These are phyloP conservation scores for Globisporangium heterothallicum DNA, from an alignment of 352 stramenopile genomes.

Conservation along the genomic window DNA sequence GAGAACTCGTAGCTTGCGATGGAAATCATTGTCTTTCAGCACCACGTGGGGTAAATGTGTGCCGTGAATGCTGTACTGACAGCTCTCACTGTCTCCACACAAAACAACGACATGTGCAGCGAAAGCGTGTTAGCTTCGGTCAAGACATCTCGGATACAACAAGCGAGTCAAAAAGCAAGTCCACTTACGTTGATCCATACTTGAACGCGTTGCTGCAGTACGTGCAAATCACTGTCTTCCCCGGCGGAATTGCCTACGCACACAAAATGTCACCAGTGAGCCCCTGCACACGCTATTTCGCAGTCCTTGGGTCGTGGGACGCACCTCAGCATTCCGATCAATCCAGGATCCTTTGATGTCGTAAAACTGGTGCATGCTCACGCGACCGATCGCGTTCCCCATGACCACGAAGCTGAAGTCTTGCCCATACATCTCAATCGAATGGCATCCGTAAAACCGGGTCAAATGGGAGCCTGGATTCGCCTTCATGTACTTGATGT, in stretches of 20 bases:
- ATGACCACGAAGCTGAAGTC: conserved; percentile 90
- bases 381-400: conserved; percentile 79
- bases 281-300: too few relatives aligned
- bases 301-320: too few relatives aligned
- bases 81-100: conserved; percentile 36
- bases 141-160: background rate
- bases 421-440: conserved; percentile 87
- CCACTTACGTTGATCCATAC: conserved; percentile 55
- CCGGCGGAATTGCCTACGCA: conserved; percentile 54
- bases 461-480: conserved; percentile 80
- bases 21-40: conserved; percentile 86
- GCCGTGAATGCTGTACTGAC: conserved; percentile 74
- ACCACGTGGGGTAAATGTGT: conserved; percentile 74
- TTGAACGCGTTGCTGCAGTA: conserved; percentile 81
- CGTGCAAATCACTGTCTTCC: conserved; percentile 81
- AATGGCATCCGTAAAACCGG: conserved; percentile 88
- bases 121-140: background rate
- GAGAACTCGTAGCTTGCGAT: conserved; percentile 71
- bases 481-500: conserved; percentile 76
- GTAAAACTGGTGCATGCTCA: conserved; percentile 87
- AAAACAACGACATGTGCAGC: background rate
- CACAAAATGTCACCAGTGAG: background rate
- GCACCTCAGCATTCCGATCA: conserved; percentile 73
- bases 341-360: conserved; percentile 91
- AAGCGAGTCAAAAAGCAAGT: background rate